Base-by-base conservation (phyloP, 176 grass and related monocot species). In the Neostapfia colusana region DNA sequence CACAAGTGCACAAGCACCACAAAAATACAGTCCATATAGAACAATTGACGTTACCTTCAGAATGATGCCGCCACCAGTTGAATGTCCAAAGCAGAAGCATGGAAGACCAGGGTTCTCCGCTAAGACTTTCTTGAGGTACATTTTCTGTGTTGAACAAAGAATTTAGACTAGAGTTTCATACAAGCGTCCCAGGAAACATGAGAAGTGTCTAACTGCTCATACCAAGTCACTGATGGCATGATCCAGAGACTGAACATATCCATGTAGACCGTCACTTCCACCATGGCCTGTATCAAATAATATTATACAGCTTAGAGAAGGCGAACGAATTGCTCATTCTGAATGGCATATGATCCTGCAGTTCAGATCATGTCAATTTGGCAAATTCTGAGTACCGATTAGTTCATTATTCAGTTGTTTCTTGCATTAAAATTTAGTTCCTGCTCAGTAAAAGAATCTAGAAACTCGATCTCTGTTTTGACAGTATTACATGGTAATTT, bases 41-140 rank as follows among this genome's bases (percentile, higher is more conserved):
- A 27, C 38, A 6, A 36, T 8, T 44, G 58, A n/a, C 16, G 37
- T 25, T 82, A 97, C 94, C 91, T 97, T 97, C 18, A 97, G 67
- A 50, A 89, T 84, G 76, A 97, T 92, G 67, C 89, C 95, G 69
- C 85, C 95, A 14, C 95, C 95, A 24, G 95, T 93, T 6, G 95
- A 97, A 74, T 98, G 95, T 37, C 95, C 95, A 70, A 94, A 98
- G 79, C 83, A 83, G 86, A 98, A 98, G 65, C 88, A 92, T 42
- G 87, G 91, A 51, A 88, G 75, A 45, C 79, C 73, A n/a, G 91
- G 90, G 60, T 83, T 94, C 57, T 91, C 91, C 21, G 73, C 79
- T 37, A 63, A 84, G 4, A 98, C 50, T 81, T 90, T 90, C 86
- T 92, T 79, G 41, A 98, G 81, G 83, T 88, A 92, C 59, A 72